These are phyloP conservation scores for Pseudopithomyces chartarum DNA, from an alignment of 2,329 filamentous ascomycete genomes.

Conservation along the genomic window DNA sequence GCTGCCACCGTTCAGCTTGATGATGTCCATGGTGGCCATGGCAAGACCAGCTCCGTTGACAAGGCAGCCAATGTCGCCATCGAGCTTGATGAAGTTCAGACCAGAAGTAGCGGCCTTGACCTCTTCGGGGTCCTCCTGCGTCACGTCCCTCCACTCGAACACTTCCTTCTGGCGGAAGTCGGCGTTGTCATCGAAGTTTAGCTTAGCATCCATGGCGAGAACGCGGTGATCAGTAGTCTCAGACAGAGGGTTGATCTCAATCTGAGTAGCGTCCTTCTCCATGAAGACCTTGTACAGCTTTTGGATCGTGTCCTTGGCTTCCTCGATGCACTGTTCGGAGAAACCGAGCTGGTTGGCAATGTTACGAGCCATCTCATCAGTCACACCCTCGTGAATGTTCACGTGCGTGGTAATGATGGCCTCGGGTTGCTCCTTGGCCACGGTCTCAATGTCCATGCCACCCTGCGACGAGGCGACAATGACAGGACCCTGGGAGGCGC, in stretches of 20 bases:
- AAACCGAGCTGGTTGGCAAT: slow-evolving; percentile 94
- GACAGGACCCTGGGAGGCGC: slow-evolving; percentile 84
- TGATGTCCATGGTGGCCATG: slow-evolving; percentile 99
- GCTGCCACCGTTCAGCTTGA: slow-evolving; percentile 96
- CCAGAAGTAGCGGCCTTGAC: slow-evolving; percentile 92
- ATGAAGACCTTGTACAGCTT: slow-evolving; percentile 99
- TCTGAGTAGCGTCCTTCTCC: slow-evolving; percentile 98
- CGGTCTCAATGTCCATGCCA: slow-evolving; percentile 98
- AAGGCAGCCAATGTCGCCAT: slow-evolving; percentile 97
- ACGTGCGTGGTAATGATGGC: slow-evolving; percentile 94
- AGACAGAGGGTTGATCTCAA: slow-evolving; percentile 98
- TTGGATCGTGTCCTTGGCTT: slow-evolving; percentile 95
- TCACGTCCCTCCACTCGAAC: slow-evolving; percentile 90
- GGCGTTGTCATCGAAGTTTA: slow-evolving; percentile 98
- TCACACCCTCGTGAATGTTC: slow-evolving; percentile 93
- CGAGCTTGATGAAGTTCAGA: slow-evolving; percentile 99
- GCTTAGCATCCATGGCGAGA: slow-evolving; percentile 99
- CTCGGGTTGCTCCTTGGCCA: slow-evolving; percentile 96
- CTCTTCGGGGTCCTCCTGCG: slow-evolving; percentile 96
- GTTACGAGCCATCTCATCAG: slow-evolving; percentile 88
- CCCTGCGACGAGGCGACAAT: slow-evolving; percentile 98
- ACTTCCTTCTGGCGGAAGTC: slow-evolving; percentile 97
- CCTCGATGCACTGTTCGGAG: slow-evolving; percentile 95
- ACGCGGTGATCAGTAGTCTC: slow-evolving; percentile 99
- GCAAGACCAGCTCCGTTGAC: slow-evolving; percentile 99